Percentiles rank a stretch among this genome's conserved stretches.
Evolutionary conservation across 805 yeast species (phyloP).

Genomic region (Blastobotrys terrestris): DNA sequence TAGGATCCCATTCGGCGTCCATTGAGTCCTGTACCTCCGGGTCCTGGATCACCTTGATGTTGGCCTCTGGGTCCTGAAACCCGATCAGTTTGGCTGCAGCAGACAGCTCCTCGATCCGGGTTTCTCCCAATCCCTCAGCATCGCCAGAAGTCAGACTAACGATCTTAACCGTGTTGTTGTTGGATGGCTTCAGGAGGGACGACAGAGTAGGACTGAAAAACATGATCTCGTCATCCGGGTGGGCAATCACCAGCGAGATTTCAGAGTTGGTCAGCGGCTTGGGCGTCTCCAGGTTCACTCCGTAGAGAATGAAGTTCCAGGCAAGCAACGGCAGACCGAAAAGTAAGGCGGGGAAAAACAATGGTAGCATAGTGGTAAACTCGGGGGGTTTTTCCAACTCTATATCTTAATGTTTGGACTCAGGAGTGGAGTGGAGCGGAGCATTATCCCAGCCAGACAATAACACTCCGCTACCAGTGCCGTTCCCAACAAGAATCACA

Average conservation of each 20-base stretch:
- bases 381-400: too few relatives aligned
- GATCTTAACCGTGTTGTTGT: constrained; percentile 41
- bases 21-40: constrained; percentile 61
- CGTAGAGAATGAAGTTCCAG: constrained; percentile 10
- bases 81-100: constrained; percentile 53
- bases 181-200: constrained; percentile 44
- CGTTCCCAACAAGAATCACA: too few relatives aligned
- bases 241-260: constrained; percentile 62
- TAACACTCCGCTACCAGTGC: too few relatives aligned
- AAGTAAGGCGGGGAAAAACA: constrained; percentile 8
- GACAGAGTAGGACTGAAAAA: constrained; percentile 79
- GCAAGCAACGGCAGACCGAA: constrained; percentile 12
- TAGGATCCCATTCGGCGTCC: constrained; percentile 56
- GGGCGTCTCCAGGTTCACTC: constrained; percentile 6
- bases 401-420: too few relatives aligned
- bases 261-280: constrained; percentile 18
- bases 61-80: constrained; percentile 29
- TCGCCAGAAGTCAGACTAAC: constrained; percentile 76
- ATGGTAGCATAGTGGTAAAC: neutral
- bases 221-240: constrained; percentile 99
- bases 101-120: constrained; percentile 54
- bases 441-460: too few relatives aligned
- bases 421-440: too few relatives aligned
- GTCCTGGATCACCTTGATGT: constrained; percentile 44
- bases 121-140: constrained; percentile 62